phyloP scores from a whole-genome alignment of 2,329 filamentous ascomycete species.

The Pseudocercospora cruenta region DNA sequence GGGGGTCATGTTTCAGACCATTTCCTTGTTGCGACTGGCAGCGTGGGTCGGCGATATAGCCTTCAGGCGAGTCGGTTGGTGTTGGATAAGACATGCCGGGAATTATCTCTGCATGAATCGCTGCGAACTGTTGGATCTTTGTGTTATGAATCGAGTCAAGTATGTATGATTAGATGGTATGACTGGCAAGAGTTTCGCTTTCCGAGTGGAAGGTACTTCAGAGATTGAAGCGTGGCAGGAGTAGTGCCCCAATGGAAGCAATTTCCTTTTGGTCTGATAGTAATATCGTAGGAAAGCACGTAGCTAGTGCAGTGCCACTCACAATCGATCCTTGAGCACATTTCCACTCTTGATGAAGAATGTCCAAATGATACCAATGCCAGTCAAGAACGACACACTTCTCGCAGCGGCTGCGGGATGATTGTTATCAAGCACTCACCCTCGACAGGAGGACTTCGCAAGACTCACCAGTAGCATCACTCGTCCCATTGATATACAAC shows the following conservation, averaged over 20 bases:
- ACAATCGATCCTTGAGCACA: conserved; percentile 22
- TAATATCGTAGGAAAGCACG: not conserved
- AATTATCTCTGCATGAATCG: not conserved
- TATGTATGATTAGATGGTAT: not conserved
- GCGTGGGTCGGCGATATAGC: not conserved
- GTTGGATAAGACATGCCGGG: not conserved
- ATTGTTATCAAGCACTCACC: not conserved
- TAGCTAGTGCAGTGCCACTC: not conserved
- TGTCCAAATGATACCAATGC: conserved; percentile 30
- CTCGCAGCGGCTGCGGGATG: conserved; percentile 13
- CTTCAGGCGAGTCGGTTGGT: not conserved
- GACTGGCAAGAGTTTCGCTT: not conserved
- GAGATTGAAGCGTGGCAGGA: not conserved
- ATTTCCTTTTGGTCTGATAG: not conserved
- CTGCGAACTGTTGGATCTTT: not conserved
- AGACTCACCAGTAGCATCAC: conserved; percentile 22
- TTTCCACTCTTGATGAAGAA: conserved; percentile 38
- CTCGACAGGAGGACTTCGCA: conserved; percentile 4
- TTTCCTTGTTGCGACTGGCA: not conserved
- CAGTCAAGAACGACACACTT: conserved; percentile 24
- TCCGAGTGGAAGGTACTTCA: not conserved
- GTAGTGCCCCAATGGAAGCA: not conserved
- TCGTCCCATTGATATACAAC: conserved; percentile 36
- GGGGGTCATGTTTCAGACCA: not conserved
- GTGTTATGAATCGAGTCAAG: not conserved